Conservation (phyloP, 331 rosid species). For the Quercus tomentella region DNA sequence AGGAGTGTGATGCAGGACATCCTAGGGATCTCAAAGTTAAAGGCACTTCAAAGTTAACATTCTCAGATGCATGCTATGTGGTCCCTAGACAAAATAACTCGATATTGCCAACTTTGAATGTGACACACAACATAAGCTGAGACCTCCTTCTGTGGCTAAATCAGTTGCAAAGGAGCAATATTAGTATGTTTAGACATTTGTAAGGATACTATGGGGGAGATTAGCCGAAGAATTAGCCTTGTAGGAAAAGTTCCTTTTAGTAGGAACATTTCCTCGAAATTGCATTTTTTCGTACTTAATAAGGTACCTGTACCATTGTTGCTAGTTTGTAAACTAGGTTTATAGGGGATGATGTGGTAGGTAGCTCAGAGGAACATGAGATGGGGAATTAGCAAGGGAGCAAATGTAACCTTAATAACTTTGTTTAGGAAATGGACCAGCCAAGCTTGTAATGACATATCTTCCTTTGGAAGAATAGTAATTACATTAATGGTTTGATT, state of each 20-base stretch:
- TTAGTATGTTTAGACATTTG: no score
- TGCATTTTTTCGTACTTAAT: not conserved
- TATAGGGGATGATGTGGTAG: not conserved
- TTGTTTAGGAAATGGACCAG: not conserved
- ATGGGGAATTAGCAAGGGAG: not conserved
- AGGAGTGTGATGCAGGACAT: not conserved
- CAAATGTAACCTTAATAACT: not conserved
- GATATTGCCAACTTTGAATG: no score
- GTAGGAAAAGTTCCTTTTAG: not conserved
- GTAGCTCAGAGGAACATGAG: not conserved
- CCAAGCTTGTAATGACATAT: not conserved
- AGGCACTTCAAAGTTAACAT: no score
- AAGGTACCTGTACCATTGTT: not conserved
- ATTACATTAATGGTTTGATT: not conserved
- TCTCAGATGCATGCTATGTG: no score
- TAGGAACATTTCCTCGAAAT: not conserved
- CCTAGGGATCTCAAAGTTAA: not conserved
- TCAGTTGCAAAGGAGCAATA: no score
- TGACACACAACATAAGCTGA: no score
- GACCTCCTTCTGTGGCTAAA: no score
- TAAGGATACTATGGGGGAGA: no score
- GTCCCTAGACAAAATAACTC: no score
- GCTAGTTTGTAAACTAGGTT: not conserved
- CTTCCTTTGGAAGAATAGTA: not conserved
- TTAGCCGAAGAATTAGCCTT: not conserved